Conservation (phyloP, 495 filamentous ascomycete genomes). For the Penicillium pulvis region DNA sequence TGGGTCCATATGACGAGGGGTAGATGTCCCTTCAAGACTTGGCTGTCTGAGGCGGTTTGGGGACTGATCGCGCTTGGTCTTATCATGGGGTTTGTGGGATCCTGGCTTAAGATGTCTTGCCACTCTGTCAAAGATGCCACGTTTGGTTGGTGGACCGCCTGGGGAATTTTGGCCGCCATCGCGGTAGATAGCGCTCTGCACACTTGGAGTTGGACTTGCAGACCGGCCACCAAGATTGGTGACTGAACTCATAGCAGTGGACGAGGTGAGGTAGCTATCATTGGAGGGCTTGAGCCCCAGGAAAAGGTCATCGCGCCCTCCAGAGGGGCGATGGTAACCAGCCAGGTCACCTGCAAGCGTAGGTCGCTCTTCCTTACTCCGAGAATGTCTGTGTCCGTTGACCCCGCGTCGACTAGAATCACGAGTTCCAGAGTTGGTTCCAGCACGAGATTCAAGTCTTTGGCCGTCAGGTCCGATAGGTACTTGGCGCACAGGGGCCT, state of each 20-base stretch:
- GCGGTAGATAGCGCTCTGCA: conserved; percentile 53
- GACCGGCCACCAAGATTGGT: conserved; percentile 56
- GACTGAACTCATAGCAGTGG: conserved; percentile 49
- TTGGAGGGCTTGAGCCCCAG: conserved; percentile 52
- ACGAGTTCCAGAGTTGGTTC: conserved; percentile 42
- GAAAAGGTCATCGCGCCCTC: conserved; percentile 70
- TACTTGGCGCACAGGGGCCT: conserved; percentile 75
- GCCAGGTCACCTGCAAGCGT: conserved; percentile 50
- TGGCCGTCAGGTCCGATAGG: conserved; percentile 70
- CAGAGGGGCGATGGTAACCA: conserved; percentile 57
- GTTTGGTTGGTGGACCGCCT: conserved; percentile 58
- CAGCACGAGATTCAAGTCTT: conserved; percentile 52
- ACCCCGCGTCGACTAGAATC: conserved; percentile 60
- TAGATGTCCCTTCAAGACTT: conserved; percentile 42
- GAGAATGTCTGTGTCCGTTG: conserved; percentile 71
- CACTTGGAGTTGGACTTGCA: conserved; percentile 75
- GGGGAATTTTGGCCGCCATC: conserved; percentile 61
- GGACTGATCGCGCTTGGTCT: conserved; percentile 48
- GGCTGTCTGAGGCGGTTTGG: conserved; percentile 46
- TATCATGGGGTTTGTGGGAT: conserved; percentile 28
- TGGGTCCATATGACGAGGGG: conserved; percentile 25
- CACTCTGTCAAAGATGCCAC: conserved; percentile 67
- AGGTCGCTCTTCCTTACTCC: conserved; percentile 71
- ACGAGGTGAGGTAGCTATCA: conserved; percentile 44
- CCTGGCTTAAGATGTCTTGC: conserved; percentile 40